Base-by-base conservation (phyloP, 352 stramenopile species). In the Albugo laibachii region DNA sequence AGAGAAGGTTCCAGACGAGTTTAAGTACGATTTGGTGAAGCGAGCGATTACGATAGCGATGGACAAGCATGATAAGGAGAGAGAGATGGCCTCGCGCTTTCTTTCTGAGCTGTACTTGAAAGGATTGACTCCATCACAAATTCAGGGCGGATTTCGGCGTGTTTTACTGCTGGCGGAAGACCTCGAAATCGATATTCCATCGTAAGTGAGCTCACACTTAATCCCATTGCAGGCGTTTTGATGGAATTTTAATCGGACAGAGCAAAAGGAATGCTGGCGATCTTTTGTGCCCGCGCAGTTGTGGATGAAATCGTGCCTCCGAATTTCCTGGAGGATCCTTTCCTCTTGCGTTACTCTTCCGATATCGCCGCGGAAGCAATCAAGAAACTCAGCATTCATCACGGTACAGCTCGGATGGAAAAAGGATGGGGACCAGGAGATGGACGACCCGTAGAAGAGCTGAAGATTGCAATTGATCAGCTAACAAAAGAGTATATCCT, bases 271-370 rank as follows among this genome's bases (percentile, higher is more conserved):
- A 96, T 97, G 75, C 69, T 97, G 21, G 79, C 88, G 35, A 95
- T 93, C 54, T 99, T 99, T 69, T 68, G 97, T 24, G 96, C 95
- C 4, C 83, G 96, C 18, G 94, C 94, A 5, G 92, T 99, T 11
- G 93, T 97, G 35, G 96, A 99, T 57, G 96, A 99, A 59, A 95
- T 99, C 31, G 57, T 99, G 12, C 91, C 96, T 34, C 96, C 96
- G 15, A 95, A 89, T 36, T 98, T 98, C 56, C 60, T 99, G 12
- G 92, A 93, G 47, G 92, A 99, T 53, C 83, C 89, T 31, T 93
- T 97, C 59, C 93, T 97, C 54, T 62, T 81, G 49, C 72, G 77
- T 35, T 93, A 97, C 48, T 89, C 89, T 13, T 87, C 94, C 35
- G 69, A 85, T 41, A 94, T 99, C n/a, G 86, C 97, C 11, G 83